Base-by-base conservation (phyloP, 1,284 basidiomycete genomes). In the Trametes sp. region DNA sequence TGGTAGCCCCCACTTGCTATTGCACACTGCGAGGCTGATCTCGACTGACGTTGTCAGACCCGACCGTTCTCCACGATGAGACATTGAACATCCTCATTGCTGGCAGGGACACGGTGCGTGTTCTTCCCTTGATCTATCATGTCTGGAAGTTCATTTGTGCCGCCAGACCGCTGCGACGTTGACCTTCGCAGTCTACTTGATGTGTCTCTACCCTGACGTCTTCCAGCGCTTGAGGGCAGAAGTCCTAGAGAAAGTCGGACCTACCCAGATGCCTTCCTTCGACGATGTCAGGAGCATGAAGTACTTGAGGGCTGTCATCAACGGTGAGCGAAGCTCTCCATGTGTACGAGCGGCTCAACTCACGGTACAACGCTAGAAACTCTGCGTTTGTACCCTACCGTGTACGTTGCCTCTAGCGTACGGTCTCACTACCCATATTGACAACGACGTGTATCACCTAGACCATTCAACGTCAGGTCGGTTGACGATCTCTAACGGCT, bases 131-230 rank as follows among this genome's bases (percentile, higher is more conserved):
- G 6, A 33, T 6, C 11, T 33, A 33, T 5, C 31, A 6, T 6
- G 11, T 45, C n/a, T 7, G 19, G 28, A 11, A 11, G 4, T 26
- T 59, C 13, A 63, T 23, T 4, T 29, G 11, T 54, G 36, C 52
- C 41, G 8, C 24, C 19, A 79, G 71, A 81, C 78, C 2, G 76
- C 77, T 11, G 62, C 72, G 16, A 74, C 76, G 9, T 62, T 81
- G 29, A 82, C 80, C 0, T 80, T 77, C 54, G 71, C 70, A 0
- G 69, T 80, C 19, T 85, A 84, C 65, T 73, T 79, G 57, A 74
- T 85, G 26, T 73, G 78, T 19, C 70, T 74, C 56, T 67, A 83
- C 65, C 81, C 81, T 0, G 59, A 70, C 0, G 74, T 80, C 11
- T 67, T 78, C 35, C 52, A 65, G 10, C 71, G 74, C 0, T 73